Conservation (phyloP, 2,329 filamentous ascomycete genomes). For the Lachnellula subtilissima region DNA sequence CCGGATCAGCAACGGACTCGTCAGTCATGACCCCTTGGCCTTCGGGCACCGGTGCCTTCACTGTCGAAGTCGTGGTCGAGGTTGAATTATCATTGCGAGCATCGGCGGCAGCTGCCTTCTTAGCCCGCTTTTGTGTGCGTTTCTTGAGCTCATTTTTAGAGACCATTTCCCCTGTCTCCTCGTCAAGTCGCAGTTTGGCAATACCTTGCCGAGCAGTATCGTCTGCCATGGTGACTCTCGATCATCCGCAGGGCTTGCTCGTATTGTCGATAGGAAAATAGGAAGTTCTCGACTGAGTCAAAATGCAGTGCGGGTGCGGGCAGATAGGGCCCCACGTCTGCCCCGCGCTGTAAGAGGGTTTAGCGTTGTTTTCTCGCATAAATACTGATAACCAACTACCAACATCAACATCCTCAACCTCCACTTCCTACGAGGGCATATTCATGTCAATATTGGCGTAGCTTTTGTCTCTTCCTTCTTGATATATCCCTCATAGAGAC, state of each 20-base stretch:
- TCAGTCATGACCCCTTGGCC: not conserved
- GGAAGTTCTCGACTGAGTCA: too few species aligned
- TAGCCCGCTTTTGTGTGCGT: conserved; percentile 49
- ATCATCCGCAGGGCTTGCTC: not conserved
- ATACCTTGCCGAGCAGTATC: conserved; percentile 29
- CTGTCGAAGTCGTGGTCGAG: not conserved
- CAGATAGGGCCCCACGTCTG: too few species aligned
- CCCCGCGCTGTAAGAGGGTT: too few species aligned
- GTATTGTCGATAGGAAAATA: not conserved
- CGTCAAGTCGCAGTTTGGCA: conserved; percentile 50
- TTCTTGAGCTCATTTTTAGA: conserved; percentile 58
- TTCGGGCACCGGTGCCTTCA: not conserved
- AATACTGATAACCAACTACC: too few species aligned
- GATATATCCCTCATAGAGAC: too few species aligned
- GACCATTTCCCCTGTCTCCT: conserved; percentile 56
- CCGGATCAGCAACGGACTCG: conserved; percentile 37
- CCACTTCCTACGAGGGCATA: too few species aligned
- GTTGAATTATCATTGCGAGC: not conserved
- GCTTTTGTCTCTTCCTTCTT: too few species aligned
- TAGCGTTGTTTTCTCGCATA: too few species aligned
- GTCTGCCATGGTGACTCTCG: not conserved
- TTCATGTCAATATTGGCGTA: too few species aligned
- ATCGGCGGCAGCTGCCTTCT: conserved; percentile 36
- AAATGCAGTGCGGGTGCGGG: too few species aligned
- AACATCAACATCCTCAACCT: too few species aligned